Conservation (phyloP, 257 asterid species). For the Sherardia arvensis region DNA sequence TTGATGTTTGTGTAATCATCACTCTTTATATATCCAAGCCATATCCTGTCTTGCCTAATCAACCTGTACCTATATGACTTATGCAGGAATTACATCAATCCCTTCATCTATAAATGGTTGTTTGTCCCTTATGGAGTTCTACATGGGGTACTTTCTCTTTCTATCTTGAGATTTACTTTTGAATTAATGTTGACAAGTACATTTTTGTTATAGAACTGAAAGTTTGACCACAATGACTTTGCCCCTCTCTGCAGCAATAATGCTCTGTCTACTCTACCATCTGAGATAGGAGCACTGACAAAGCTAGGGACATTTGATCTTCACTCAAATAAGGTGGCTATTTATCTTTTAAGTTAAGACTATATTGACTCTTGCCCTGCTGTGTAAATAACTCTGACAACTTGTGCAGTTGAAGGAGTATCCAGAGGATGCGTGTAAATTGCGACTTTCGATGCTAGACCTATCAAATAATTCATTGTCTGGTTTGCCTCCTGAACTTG, state of each 20-base stretch:
- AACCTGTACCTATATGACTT: conserved; percentile 10
- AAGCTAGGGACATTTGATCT: conserved; percentile 86
- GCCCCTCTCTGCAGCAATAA: conserved; percentile 43
- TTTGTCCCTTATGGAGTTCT: conserved; percentile 76
- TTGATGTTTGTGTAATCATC: neutral
- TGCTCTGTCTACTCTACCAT: conserved; percentile 59
- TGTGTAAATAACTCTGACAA: too few relatives aligned
- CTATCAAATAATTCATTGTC: conserved; percentile 88
- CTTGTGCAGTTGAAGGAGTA: conserved; percentile 71
- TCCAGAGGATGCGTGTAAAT: conserved; percentile 84
- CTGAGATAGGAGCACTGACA: conserved; percentile 68
- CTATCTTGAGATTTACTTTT: neutral
- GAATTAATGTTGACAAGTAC: neutral
- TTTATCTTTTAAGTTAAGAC: neutral
- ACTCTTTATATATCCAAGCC: neutral
- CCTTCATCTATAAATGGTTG: conserved; percentile 81
- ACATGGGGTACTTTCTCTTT: conserved; percentile 54
- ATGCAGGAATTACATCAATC: conserved; percentile 75
- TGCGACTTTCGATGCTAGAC: conserved; percentile 76
- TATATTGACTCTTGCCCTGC: neutral
- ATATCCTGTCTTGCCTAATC: conserved; percentile 12
- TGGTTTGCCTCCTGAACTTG: conserved; percentile 88
- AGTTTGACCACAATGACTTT: conserved; percentile 1
- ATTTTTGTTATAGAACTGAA: neutral
- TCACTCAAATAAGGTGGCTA: conserved; percentile 84